Base-by-base conservation (phyloP, 2,329 filamentous ascomycete genomes). In the Diaporthe citriasiana region DNA sequence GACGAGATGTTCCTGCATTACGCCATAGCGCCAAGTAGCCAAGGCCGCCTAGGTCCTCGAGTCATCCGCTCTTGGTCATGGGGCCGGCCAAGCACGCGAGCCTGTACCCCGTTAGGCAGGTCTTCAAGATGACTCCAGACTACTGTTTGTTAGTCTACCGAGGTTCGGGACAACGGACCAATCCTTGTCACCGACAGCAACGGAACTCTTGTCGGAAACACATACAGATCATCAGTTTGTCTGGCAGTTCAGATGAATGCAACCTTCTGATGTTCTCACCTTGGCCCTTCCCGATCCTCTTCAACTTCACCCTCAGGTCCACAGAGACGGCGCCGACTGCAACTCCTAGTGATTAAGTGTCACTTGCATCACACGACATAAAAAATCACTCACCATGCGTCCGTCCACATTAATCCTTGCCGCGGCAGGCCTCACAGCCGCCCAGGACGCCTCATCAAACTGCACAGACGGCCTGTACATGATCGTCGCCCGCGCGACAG, bases 401-500 rank as follows among this genome's bases (percentile, higher is more conserved):
- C 33, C 45, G 4, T 38, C 45, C 42, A 35, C 30, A 3, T n/a
- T 65, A 4, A n/a, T 56, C 70, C 27, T 70, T 45, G 63, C 60
- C 56, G 47, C 68, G n/a, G 53, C 33, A n/a, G 70, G 60, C 63
- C 25, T 73, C 4, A 15, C 72, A 27, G 70, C 73, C 63, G 47
- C 70, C n/a, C 50, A 42, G 25, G 38, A 57, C n/a, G 47, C 55
- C 35, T 50, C 73, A 2, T 66, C 71, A 42, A 73, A 65, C 53
- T 38, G 60, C 63, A 60, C 60, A 9, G 73, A 71, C 1, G 78
- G 77, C 40, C 38, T 80, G 0, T 77, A 79, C 65, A 71, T 80
- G 70, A 77, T 80, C 45, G 76, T 79, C 25, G 78, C 78, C 12
- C 75, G 78, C n/a, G 79, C 78, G 33, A 77, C 74, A 22, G 74